Percentiles rank a stretch among this genome's conserved stretches.
phyloP scores from a whole-genome alignment of 2,329 filamentous ascomycete species.

The Paramyrothecium roridum region DNA sequence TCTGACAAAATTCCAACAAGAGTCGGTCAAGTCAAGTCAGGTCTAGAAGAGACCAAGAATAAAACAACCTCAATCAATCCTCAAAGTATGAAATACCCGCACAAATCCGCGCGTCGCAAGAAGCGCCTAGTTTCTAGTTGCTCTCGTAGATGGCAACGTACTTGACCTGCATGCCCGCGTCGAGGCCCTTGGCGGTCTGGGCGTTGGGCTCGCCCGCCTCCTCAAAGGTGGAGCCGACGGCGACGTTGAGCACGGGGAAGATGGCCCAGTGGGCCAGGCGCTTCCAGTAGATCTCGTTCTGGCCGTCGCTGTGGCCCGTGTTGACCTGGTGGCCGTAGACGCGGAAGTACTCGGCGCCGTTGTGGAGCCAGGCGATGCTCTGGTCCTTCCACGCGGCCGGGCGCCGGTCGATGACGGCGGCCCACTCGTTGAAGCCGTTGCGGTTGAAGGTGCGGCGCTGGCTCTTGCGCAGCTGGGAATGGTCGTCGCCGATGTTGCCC shows the following conservation, averaged over 20 bases:
- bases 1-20: too few species aligned
- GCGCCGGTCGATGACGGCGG: not conserved
- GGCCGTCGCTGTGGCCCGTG: conserved; percentile 1
- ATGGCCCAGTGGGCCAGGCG: not conserved
- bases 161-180: not conserved
- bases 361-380: not conserved
- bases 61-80: too few species aligned
- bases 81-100: too few species aligned
- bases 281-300: not conserved
- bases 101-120: too few species aligned
- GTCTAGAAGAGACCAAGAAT: too few species aligned
- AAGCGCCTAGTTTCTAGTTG: too few species aligned
- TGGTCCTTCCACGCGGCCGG: not conserved
- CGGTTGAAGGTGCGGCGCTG: not conserved
- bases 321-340: conserved; percentile 5
- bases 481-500: not conserved
- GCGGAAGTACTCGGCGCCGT: conserved; percentile 4
- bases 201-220: not conserved
- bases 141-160: conserved; percentile 1
- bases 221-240: not conserved
- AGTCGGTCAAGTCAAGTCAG: too few species aligned
- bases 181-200: not conserved
- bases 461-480: not conserved
- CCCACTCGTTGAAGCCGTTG: not conserved
- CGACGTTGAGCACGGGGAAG: not conserved